Evolutionary conservation across 177 flowering plant genomes (phyloP), one percentile per base, ranked within the genome.

Genomic region (Vitis hybrid): DNA sequence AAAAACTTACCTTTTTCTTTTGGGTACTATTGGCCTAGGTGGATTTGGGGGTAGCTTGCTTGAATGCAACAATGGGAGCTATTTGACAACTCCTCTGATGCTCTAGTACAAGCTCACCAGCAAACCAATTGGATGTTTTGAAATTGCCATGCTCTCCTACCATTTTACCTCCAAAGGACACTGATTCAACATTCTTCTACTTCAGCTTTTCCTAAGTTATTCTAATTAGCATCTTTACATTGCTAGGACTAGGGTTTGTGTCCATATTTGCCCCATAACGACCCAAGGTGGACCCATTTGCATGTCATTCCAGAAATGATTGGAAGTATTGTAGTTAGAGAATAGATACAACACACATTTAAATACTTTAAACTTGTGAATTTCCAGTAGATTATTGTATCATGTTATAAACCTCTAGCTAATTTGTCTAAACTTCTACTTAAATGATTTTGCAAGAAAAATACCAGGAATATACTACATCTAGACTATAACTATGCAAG

Each of bases 41-140:
- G 59, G 85, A 53, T 64, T 76, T 86, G 2, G 85, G 76, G 50
- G 84, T 64, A 50, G 88, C 87, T 82, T 90, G 99, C 82, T 95
- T 95, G 88, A 95, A 88, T 59, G 93, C 98, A 70, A 95, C 97
- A 68, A 98, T 95, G 82, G 98, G 99, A 82, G 98, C 96, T 63
- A 95, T 90, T 74, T 98, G 79, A 84, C 93, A 89, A 75, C 94
- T 90, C 88, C 93, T 90, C 85, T 88, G 91, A 78, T 95, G 98
- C 82, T 95, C 99, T 50, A 79, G 74, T 69, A 95, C 94, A 48
- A 94, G 88, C 73, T 92, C 92, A 27, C 89, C 90, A 0, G 97
- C 98, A 62, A 94, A 88, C 97, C 93, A 90, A 58, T 94, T 95
- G 2, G 93, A 86, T 68, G 84, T 91, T 77, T 91, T 97, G n/a